phyloP scores from a whole-genome alignment of 768 basidiomycete genomes.

The Trichaptum fuscoviolaceum region DNA sequence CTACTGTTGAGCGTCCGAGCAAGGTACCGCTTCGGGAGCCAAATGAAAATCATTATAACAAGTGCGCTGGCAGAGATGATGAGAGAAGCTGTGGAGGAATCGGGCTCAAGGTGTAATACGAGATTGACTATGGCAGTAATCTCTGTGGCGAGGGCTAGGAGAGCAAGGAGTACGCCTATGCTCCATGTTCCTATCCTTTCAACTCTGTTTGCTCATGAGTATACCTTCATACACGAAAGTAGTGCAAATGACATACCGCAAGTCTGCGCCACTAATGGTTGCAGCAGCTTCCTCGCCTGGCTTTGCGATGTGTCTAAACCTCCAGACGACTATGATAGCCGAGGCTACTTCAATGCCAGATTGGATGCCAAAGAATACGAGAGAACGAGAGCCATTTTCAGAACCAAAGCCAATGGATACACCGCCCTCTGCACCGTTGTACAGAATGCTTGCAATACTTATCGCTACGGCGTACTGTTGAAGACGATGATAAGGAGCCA shows the following conservation, averaged over 20 bases:
- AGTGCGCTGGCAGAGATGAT: conserved; percentile 38
- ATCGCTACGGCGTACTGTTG: conserved; percentile 34
- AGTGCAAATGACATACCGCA: conserved; percentile 15
- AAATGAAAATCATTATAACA: conserved; percentile 35
- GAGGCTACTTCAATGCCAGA: conserved; percentile 44
- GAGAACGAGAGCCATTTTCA: conserved; percentile 38
- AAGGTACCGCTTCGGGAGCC: conserved; percentile 40
- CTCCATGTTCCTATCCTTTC: conserved; percentile 32
- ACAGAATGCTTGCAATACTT: conserved; percentile 36
- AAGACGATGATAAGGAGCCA: conserved; percentile 25
- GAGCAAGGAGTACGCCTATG: conserved; percentile 33
- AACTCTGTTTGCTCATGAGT: conserved; percentile 20
- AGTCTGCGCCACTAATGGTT: conserved; percentile 12
- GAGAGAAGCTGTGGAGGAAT: conserved; percentile 33
- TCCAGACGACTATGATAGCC: conserved; percentile 38
- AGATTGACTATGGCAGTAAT: conserved; percentile 32
- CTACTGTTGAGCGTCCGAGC: conserved; percentile 40
- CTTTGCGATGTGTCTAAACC: conserved; percentile 30
- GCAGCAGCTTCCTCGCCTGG: conserved; percentile 27
- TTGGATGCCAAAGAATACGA: conserved; percentile 46
- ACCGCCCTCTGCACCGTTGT: conserved; percentile 32
- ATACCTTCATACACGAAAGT: conserved; percentile 10
- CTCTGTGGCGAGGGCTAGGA: conserved; percentile 33
- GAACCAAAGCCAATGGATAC: conserved; percentile 40
- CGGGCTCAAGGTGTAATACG: conserved; percentile 30